Percentiles rank a stretch among this genome's conserved stretches.
These are phyloP conservation scores for Strobilomyces dryophilus DNA, from an alignment of 768 basidiomycete genomes.

Conservation along the genomic window DNA sequence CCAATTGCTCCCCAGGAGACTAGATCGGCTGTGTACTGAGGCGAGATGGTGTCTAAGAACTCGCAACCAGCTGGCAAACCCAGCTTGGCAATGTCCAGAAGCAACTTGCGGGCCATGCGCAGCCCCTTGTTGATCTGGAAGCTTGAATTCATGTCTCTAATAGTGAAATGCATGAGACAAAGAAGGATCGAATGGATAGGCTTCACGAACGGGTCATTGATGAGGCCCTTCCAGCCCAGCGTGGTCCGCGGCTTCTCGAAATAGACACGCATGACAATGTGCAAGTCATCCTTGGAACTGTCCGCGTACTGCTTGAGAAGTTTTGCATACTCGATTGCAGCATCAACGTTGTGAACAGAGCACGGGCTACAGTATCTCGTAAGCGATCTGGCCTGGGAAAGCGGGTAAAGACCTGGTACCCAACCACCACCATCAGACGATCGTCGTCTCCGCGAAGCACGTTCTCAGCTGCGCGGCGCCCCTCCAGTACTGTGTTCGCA, in stretches of 20 bases:
- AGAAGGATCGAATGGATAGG: neutral
- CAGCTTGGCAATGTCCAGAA: conserved; percentile 85
- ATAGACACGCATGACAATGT: conserved; percentile 98
- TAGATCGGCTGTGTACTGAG: conserved; percentile 91
- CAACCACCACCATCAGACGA: conserved; percentile 87
- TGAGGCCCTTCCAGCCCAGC: conserved; percentile 98
- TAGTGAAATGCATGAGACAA: neutral
- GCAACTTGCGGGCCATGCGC: conserved; percentile 77
- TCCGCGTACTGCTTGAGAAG: conserved; percentile 79
- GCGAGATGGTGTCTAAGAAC: conserved; percentile 76
- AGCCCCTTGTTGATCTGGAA: conserved; percentile 98
- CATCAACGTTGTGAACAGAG: conserved; percentile 87
- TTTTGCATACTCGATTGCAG: conserved; percentile 84
- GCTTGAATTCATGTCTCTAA: conserved; percentile 73
- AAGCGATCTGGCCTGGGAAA: conserved; percentile 2
- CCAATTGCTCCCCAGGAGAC: conserved; percentile 97
- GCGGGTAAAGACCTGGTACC: conserved; percentile 41
- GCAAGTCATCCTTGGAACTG: conserved; percentile 73
- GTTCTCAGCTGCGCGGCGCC: conserved; percentile 71
- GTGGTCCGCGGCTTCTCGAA: conserved; percentile 97
- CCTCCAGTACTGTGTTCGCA: conserved; percentile 87
- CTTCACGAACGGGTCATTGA: conserved; percentile 75
- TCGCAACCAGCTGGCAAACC: conserved; percentile 97
- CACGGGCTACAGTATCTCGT: conserved; percentile 59
- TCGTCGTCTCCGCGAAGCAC: conserved; percentile 79